Evolutionary conservation across 371 early-diverging fungal species (phyloP).

Genomic region (Mucor irregularis): DNA sequence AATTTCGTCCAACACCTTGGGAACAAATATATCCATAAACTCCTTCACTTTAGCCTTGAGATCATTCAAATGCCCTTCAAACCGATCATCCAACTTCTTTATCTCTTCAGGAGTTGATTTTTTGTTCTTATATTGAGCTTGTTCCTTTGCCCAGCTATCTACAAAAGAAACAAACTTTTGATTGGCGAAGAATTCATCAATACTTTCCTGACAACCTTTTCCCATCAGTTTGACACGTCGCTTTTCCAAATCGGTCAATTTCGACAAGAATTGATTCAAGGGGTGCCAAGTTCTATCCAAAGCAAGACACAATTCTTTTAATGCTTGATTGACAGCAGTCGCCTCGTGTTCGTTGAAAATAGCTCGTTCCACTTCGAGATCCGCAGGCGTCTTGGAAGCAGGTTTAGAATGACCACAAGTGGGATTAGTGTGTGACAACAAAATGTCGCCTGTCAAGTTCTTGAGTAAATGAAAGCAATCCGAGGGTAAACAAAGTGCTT

Average conservation of each 20-base stretch:
- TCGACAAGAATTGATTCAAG: slow-evolving; percentile 43
- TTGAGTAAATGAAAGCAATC: slow-evolving; percentile 70
- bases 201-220: slow-evolving; percentile 26
- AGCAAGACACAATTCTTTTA: slow-evolving; percentile 38
- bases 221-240: slow-evolving; percentile 42
- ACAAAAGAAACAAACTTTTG: slow-evolving; percentile 34
- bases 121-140: slow-evolving; percentile 24
- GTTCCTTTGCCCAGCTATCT: slow-evolving; percentile 28
- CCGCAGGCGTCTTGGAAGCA: slow-evolving; percentile 64
- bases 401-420: slow-evolving; percentile 74
- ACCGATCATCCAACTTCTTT: slow-evolving; percentile 54
- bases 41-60: slow-evolving; percentile 12
- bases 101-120: slow-evolving; percentile 28
- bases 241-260: slow-evolving; percentile 35
- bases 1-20: slow-evolving; percentile 27
- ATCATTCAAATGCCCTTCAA: slow-evolving; percentile 50
- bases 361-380: slow-evolving; percentile 70
- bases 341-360: slow-evolving; percentile 66
- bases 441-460: slow-evolving; percentile 68
- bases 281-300: slow-evolving; percentile 48
- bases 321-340: slow-evolving; percentile 34
- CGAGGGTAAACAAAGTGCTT: slow-evolving; percentile 63
- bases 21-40: slow-evolving; percentile 33
- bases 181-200: slow-evolving; percentile 30
- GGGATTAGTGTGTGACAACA: slow-evolving; percentile 73